Base-by-base conservation (phyloP, 345 rosid species). In the Lumnitzera racemosa region DNA sequence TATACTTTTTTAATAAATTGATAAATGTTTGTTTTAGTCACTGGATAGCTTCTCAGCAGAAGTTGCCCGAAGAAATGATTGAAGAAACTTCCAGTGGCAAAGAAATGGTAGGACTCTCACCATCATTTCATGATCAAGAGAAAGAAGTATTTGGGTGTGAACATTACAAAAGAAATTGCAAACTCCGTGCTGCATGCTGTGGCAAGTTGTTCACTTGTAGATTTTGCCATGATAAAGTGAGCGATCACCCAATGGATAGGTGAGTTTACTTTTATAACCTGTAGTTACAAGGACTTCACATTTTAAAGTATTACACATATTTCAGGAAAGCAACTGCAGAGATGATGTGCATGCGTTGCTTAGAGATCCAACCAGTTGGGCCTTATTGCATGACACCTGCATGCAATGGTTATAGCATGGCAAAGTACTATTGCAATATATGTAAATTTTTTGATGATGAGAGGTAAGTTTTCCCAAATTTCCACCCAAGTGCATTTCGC, bases 371-470 rank as follows among this genome's bases (percentile, higher is more conserved):
- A 72, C 65, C 81, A 17, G 81, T 79, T 58, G 88, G 85, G 29
- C 78, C 77, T 50, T 46, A 51, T 57, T 83, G 92, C 73, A 27
- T 51, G 14, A 83, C 83, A 15, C 71, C 81, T 59, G 69, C 78
- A 5, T 86, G 92, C 76, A 69, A 73, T 67, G 73, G 78, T 41
- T 56, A 79, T 59, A 51, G 69, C 8, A 86, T 86, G 85, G 88
- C 88, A 2, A 83, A 83, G 68, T 86, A 81, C 61, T 83, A 79
- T 58, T 86, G 98, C 83, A 81, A 55, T 59, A 92, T 89, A 63
- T 92, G 98, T 87, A 89, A 87, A 66, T 87, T 89, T 72, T 89
- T 89, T 57, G 96, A 91, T 70, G 94, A 91, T 70, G 98, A 91
- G 74, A 87, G 94, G 98, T 85, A 62, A 16, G n/a, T 36, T 36